phyloP scores from a whole-genome alignment of 2,329 filamentous ascomycete genomes.

The Diplodia corticola region DNA sequence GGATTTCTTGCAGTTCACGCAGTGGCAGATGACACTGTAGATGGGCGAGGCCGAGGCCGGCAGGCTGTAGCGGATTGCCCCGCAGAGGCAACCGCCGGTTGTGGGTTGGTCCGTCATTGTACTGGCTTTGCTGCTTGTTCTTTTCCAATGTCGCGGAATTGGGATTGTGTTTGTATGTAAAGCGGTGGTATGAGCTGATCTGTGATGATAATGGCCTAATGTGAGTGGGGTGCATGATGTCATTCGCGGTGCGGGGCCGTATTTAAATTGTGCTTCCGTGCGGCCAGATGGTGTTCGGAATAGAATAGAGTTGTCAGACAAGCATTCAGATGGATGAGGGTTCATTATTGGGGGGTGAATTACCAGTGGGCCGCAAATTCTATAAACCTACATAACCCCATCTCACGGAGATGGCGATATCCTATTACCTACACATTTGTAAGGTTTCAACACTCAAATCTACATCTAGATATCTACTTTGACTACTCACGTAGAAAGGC shows the following conservation, averaged over 20 bases:
- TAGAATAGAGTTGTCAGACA: neutral
- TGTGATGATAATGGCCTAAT: neutral
- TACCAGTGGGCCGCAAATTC: too few relatives aligned
- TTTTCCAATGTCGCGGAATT: neutral
- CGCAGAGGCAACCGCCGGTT: conserved; percentile 14
- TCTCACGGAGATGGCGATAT: too few relatives aligned
- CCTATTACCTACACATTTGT: too few relatives aligned
- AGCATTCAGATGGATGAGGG: too few relatives aligned
- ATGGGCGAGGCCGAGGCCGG: neutral
- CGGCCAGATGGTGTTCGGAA: neutral
- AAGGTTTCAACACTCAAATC: too few relatives aligned
- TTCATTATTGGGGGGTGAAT: too few relatives aligned
- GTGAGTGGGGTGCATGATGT: neutral
- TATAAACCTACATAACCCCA: too few relatives aligned
- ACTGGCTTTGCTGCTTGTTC: neutral
- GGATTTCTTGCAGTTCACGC: conserved; percentile 14
- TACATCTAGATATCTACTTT: too few relatives aligned
- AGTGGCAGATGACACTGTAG: conserved; percentile 23
- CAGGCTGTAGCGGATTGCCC: neutral
- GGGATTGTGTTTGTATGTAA: neutral
- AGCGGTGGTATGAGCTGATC: neutral
- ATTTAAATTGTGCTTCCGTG: neutral
- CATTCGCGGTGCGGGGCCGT: neutral
- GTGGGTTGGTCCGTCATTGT: neutral
- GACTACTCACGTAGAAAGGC: too few relatives aligned